phyloP scores from a whole-genome alignment of 2,329 filamentous ascomycete genomes.

The Sphaceloma murrayae region DNA sequence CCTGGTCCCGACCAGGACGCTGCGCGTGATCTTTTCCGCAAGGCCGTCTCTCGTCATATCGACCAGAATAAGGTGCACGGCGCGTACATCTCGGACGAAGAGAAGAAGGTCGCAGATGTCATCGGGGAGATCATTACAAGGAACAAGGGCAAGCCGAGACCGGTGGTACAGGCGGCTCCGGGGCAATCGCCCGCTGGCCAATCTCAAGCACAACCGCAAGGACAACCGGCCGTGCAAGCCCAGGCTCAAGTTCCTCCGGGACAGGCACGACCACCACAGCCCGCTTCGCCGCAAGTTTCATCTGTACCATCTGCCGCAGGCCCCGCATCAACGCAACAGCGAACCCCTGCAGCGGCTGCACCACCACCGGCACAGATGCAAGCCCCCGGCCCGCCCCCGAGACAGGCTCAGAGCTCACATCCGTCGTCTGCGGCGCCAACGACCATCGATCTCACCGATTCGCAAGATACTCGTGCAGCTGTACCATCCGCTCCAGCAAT shows the following conservation, averaged over 20 bases:
- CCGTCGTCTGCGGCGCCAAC: not conserved
- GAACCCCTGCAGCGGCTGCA: conserved; percentile 10
- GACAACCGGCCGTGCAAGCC: no score
- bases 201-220: not conserved
- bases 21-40: conserved; percentile 18
- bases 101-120: conserved; percentile 18
- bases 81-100: conserved; percentile 17
- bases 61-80: conserved; percentile 18
- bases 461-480: no score
- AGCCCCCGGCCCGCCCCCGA: no score
- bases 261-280: not conserved
- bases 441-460: conserved; percentile 3
- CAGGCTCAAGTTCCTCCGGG: not conserved
- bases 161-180: conserved; percentile 9
- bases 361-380: not conserved
- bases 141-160: conserved; percentile 15
- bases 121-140: conserved; percentile 18
- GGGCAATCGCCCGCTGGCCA: not conserved
- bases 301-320: not conserved
- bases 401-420: not conserved
- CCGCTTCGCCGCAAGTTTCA: not conserved
- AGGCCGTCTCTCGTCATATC: conserved; percentile 19
- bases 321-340: no score
- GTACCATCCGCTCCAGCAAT: not conserved
- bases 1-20: conserved; percentile 19